Evolutionary conservation across 2,329 filamentous ascomycete genomes (phyloP), one percentile per base, ranked within the genome.

Genomic region (Nemania abortiva): DNA sequence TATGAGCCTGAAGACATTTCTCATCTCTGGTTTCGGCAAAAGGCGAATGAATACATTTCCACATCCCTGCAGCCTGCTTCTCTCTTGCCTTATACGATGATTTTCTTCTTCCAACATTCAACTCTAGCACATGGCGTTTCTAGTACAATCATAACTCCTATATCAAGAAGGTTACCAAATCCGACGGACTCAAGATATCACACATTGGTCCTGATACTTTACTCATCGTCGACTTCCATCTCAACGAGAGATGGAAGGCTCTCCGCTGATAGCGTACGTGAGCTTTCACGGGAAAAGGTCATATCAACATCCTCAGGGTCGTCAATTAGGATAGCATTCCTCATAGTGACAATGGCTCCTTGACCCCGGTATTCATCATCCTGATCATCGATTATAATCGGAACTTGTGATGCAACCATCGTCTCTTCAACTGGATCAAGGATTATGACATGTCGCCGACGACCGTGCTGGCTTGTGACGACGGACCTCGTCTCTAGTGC

Each of bases 271-370:
- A 71, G 54, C 0, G 69, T 71, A 0, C 69, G 42, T 18, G 69
- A 71, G n/a, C 69, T 71, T 37, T 64, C 59, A 0, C 69, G 66
- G 24, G 66, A 71, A 29, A 63, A 61, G 11, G 18, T 20, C 68
- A 70, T 66, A 24, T 18, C 15, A 0, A 31, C 37, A 2, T 70
- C 54, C 20, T n/a, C 45, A 18, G 50, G 49, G n/a, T 61, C 69
- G 15, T 65, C 60, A 34, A 63, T 47, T 4, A 31, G 0, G 15
- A 61, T 53, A 7, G 3, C 18, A 11, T 59, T 37, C 11, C 5
- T 47, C 18, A 6, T 10, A 5, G 11, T 6, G 22, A 3, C 22
- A 20, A 1, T 13, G 15, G 2, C n/a, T 6, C 24, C 22, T 31
- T 49, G 50, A 3, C 59, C 52, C 3, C 50, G 50, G 18, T 27